phyloP scores from a whole-genome alignment of 768 basidiomycete genomes.

The Mycena venus region DNA sequence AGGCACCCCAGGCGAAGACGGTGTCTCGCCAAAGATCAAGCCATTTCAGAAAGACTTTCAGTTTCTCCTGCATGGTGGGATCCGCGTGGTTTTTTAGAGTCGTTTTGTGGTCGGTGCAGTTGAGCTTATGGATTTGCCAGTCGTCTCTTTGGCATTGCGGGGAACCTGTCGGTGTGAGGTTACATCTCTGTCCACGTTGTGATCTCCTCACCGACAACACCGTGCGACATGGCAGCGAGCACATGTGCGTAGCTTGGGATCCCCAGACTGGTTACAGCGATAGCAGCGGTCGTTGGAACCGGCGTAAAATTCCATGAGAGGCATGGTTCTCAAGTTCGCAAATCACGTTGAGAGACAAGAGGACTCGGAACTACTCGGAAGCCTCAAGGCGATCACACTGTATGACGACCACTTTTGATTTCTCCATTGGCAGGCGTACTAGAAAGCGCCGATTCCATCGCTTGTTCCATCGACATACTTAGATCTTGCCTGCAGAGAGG shows the following conservation, averaged over 20 bases:
- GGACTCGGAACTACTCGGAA: not conserved
- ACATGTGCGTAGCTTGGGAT: constrained; percentile 7
- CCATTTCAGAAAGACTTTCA: constrained; percentile 11
- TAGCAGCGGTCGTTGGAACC: constrained; percentile 2
- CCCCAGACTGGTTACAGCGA: not conserved
- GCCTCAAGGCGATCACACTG: not conserved
- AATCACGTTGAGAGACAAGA: no score
- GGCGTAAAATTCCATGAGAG: not conserved
- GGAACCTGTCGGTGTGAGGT: not conserved
- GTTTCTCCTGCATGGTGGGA: not conserved
- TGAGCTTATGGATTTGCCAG: constrained; percentile 4
- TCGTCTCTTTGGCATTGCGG: constrained; percentile 1
- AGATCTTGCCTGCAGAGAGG: no score
- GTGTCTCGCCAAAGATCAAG: constrained; percentile 2
- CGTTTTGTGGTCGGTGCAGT: constrained; percentile 10
- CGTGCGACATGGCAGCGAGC: constrained; percentile 7
- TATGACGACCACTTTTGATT: no score
- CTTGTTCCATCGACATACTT: no score
- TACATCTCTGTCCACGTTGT: not conserved
- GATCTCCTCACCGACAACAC: not conserved
- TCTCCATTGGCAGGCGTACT: no score
- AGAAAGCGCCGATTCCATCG: no score
- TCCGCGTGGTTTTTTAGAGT: not conserved
- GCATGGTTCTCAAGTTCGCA: no score
- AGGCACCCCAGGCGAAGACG: constrained; percentile 3